Evolutionary conservation across 83 land plant species (phyloP).

Genomic region (Larix sibirica): DNA sequence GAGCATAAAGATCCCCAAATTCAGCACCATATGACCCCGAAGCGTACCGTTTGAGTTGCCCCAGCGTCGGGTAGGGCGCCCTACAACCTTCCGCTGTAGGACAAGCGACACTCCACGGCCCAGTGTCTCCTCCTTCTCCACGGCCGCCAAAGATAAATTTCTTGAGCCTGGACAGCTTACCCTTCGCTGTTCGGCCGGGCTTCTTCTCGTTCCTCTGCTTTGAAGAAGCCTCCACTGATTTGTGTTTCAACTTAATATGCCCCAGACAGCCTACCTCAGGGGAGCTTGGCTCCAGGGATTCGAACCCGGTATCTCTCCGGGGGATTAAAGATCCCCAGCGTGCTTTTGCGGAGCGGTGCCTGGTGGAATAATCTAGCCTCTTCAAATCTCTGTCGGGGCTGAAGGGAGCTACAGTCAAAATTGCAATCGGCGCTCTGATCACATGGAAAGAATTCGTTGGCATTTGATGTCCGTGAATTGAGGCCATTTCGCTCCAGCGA

Average conservation of each 20-base stretch:
- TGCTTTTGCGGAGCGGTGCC: no score
- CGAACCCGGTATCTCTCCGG: background rate
- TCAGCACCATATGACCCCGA: no score
- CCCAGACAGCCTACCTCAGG: conserved; percentile 9
- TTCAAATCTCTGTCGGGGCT: background rate
- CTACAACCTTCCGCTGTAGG: no score
- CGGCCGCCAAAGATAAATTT: background rate
- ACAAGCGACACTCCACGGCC: no score
- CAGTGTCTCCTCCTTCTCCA: no score
- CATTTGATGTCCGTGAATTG: no score
- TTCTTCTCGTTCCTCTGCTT: background rate
- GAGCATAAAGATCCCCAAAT: no score
- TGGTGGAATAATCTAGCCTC: no score
- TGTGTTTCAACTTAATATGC: conserved; percentile 5
- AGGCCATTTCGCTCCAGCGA: no score
- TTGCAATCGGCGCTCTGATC: background rate
- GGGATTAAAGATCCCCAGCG: no score
- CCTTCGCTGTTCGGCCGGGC: background rate
- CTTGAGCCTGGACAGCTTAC: background rate
- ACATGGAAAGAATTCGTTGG: background rate
- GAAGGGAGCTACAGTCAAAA: background rate
- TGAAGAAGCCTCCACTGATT: background rate
- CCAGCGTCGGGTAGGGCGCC: no score
- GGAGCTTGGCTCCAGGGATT: conserved; percentile 2
- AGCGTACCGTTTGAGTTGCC: no score